A percentile compares a stretch with the other conserved stretches of the same genome.
These are phyloP conservation scores for Dillenia turbinata DNA, from an alignment of 164 flowering plant species.

Conservation along the genomic window DNA sequence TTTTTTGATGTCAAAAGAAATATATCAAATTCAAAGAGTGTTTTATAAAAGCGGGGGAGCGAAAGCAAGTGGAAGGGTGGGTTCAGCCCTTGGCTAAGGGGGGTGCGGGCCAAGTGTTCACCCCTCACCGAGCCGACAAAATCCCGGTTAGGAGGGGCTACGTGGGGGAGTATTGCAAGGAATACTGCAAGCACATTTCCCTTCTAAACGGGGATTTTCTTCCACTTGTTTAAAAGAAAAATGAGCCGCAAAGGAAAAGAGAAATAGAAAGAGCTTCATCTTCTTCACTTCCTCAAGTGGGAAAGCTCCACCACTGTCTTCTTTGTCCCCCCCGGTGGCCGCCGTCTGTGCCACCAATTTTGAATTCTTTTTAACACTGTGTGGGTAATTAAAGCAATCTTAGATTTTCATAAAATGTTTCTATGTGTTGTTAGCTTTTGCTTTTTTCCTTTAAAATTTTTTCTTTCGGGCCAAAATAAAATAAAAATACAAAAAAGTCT, in stretches of 20 bases:
- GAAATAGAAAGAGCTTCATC: too few species aligned
- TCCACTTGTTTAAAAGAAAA: too few species aligned
- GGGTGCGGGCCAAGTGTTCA: not conserved
- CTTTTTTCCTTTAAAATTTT: too few species aligned
- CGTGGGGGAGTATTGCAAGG: slow-evolving; percentile 17
- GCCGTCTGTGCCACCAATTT: slow-evolving; percentile 20
- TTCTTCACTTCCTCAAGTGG: slow-evolving; percentile 3
- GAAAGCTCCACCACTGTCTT: not conserved
- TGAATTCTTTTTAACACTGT: slow-evolving; percentile 9
- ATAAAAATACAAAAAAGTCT: too few species aligned
- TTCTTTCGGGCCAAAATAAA: too few species aligned
- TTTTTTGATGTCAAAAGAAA: too few species aligned
- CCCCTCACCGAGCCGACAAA: slow-evolving; percentile 39
- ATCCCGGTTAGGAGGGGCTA: slow-evolving; percentile 31
- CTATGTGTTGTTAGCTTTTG: too few species aligned
- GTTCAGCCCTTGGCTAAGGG: not conserved
- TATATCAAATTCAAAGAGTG: too few species aligned
- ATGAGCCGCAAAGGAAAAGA: too few species aligned
- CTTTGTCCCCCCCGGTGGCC: slow-evolving; percentile 3
- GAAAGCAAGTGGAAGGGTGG: not conserved
- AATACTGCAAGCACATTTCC: slow-evolving; percentile 17
- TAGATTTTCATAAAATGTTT: too few species aligned
- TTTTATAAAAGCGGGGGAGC: too few species aligned
- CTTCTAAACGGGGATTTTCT: slow-evolving; percentile 10
- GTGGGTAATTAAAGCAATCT: too few species aligned